phyloP scores from a whole-genome alignment of 306 rosid species.

The Cicer arietinum region DNA sequence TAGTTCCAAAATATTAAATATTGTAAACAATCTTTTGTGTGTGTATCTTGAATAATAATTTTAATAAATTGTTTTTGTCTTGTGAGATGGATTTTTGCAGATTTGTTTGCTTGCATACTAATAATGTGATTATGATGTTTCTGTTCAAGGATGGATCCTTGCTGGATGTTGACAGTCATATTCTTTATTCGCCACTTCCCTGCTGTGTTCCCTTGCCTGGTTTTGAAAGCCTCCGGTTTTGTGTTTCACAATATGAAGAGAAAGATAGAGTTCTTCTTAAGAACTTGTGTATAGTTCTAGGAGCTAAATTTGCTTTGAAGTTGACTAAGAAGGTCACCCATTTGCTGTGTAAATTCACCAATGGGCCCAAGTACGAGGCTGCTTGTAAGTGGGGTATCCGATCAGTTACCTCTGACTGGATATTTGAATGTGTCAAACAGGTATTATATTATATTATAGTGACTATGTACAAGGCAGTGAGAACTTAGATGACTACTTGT shows the following conservation, averaged over 20 bases:
- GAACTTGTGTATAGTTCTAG: slow-evolving; percentile 89
- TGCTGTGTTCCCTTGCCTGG: slow-evolving; percentile 84
- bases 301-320: slow-evolving; percentile 79
- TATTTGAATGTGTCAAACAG: slow-evolving; percentile 93
- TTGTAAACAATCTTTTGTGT: neutral
- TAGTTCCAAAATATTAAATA: neutral
- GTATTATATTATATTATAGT: slow-evolving; percentile 49
- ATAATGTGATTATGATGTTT: slow-evolving; percentile 37
- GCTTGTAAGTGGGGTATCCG: slow-evolving; percentile 84
- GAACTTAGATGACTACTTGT: slow-evolving; percentile 35
- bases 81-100: slow-evolving; percentile 36
- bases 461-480: slow-evolving; percentile 17
- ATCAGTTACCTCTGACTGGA: slow-evolving; percentile 77
- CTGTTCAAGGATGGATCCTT: slow-evolving; percentile 75
- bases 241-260: slow-evolving; percentile 92
- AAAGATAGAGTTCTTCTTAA: slow-evolving; percentile 74
- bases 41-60: neutral
- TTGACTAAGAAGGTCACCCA: slow-evolving; percentile 87
- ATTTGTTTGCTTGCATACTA: slow-evolving; percentile 32
- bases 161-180: slow-evolving; percentile 76
- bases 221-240: slow-evolving; percentile 77
- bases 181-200: slow-evolving; percentile 94
- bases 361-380: slow-evolving; percentile 86
- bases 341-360: slow-evolving; percentile 80
- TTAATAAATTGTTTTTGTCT: slow-evolving; percentile 27